Conservation (phyloP, 2,329 filamentous ascomycete genomes). For the Exophiala sp. region DNA sequence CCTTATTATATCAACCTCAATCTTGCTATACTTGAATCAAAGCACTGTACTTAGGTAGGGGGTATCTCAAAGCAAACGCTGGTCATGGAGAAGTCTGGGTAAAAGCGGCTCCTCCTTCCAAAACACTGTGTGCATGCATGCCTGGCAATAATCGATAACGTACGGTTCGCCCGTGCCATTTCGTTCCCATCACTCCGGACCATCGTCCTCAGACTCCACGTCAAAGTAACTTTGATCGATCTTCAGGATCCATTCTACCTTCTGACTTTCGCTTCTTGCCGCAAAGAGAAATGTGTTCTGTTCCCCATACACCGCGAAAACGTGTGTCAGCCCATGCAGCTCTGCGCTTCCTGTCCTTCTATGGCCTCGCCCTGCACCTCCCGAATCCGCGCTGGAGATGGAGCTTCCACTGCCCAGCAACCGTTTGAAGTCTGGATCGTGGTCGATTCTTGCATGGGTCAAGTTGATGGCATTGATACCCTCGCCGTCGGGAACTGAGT, state of each 20-base stretch:
- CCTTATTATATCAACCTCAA: too few species aligned
- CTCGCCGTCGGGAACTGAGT: conserved; percentile 77
- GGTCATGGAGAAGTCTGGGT: not conserved
- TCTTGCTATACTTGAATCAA: too few species aligned
- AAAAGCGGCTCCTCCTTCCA: not conserved
- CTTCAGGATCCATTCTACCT: conserved; percentile 93
- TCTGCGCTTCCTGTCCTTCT: conserved; percentile 27
- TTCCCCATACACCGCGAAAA: conserved; percentile 91
- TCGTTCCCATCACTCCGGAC: too few species aligned
- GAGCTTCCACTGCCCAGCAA: conserved; percentile 54
- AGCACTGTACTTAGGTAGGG: too few species aligned
- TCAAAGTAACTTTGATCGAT: conserved; percentile 74
- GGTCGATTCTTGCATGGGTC: conserved; percentile 83
- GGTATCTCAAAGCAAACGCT: not conserved
- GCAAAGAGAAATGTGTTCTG: conserved; percentile 96
- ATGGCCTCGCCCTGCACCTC: conserved; percentile 29
- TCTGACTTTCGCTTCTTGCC: conserved; percentile 79
- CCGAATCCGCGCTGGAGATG: conserved; percentile 10
- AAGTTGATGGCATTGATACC: conserved; percentile 86
- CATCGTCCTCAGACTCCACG: conserved; percentile 13
- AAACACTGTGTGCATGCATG: not conserved
- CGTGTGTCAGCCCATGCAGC: conserved; percentile 53
- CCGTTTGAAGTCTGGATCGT: conserved; percentile 78
- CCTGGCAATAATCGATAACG: too few species aligned
- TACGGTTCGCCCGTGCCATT: too few species aligned